These are phyloP conservation scores for Coniochaeta prunicola DNA, from an alignment of 2,329 filamentous ascomycete genomes.

Conservation along the genomic window DNA sequence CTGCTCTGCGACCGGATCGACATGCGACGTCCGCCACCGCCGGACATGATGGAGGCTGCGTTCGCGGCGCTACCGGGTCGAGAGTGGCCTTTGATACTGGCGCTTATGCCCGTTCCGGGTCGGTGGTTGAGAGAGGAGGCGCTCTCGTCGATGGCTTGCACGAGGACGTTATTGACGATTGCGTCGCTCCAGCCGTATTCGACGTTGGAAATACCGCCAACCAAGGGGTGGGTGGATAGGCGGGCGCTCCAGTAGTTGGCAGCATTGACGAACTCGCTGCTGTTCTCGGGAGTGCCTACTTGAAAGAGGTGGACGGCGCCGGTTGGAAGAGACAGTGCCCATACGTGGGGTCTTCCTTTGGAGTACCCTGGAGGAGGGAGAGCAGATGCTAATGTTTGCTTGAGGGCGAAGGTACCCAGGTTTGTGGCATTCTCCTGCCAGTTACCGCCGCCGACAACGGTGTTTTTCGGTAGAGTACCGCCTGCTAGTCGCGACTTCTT, in stretches of 20 bases:
- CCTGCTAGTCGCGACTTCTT: constrained; percentile 51
- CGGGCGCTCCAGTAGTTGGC: constrained; percentile 98
- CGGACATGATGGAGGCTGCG: constrained; percentile 6
- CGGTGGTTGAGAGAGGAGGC: constrained; percentile 17
- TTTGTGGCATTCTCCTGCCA: constrained; percentile 97
- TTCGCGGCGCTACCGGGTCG: constrained; percentile 45
- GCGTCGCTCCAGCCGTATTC: constrained; percentile 94
- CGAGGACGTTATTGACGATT: constrained; percentile 59
- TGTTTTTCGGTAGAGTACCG: constrained; percentile 35
- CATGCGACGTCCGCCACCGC: constrained; percentile 13
- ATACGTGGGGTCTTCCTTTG: constrained; percentile 82
- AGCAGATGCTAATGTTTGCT: constrained; percentile 85
- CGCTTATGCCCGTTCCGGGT: constrained; percentile 14
- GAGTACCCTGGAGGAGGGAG: constrained; percentile 91
- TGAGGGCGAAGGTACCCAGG: constrained; percentile 77
- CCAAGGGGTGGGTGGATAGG: constrained; percentile 84
- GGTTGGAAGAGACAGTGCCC: constrained; percentile 84
- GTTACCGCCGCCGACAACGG: constrained; percentile 85
- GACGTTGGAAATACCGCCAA: constrained; percentile 91
- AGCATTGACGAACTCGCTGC: constrained; percentile 86
- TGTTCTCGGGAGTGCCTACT: constrained; percentile 89
- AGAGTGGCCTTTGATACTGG: constrained; percentile 30
- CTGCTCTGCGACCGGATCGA: constrained; percentile 38
- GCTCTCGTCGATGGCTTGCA: constrained; percentile 45
- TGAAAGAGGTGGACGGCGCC: constrained; percentile 98